Conservation (phyloP, 2,329 filamentous ascomycete species). For the Xylaria polymorpha region DNA sequence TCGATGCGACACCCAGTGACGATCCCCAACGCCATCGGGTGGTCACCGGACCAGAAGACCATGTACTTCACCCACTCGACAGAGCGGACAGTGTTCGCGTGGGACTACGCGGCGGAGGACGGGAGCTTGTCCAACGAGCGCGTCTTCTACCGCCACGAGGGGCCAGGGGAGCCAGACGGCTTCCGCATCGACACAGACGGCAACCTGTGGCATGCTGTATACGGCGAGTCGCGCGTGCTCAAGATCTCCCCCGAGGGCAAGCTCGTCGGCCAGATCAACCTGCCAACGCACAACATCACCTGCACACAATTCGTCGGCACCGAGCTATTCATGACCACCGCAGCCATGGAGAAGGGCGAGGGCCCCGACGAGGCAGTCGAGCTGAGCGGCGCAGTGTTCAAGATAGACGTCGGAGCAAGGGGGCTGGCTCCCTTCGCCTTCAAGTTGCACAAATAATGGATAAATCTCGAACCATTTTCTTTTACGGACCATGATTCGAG, state of each 20-base stretch:
- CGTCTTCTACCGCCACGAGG: conserved; percentile 77
- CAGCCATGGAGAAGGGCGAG: conserved; percentile 72
- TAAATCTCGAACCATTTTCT: background rate
- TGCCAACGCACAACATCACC: conserved; percentile 83
- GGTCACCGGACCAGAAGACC: conserved; percentile 76
- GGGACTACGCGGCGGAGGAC: conserved; percentile 72
- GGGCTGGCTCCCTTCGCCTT: conserved; percentile 75
- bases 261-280: conserved; percentile 77
- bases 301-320: conserved; percentile 83
- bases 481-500: background rate
- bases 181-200: conserved; percentile 86
- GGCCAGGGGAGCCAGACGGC: conserved; percentile 79
- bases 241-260: conserved; percentile 76
- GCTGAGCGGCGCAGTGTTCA: conserved; percentile 78
- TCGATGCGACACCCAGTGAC: conserved; percentile 70
- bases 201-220: conserved; percentile 90
- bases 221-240: conserved; percentile 79
- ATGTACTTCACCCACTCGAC: conserved; percentile 89
- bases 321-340: conserved; percentile 82
- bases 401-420: conserved; percentile 78
- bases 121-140: conserved; percentile 76
- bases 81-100: conserved; percentile 75
- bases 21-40: conserved; percentile 88
- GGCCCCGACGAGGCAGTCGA: conserved; percentile 71
- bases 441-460: conserved; percentile 56